Conservation (phyloP, 1,139 yeast species). For the Magnusiomyces tetraspermus region DNA sequence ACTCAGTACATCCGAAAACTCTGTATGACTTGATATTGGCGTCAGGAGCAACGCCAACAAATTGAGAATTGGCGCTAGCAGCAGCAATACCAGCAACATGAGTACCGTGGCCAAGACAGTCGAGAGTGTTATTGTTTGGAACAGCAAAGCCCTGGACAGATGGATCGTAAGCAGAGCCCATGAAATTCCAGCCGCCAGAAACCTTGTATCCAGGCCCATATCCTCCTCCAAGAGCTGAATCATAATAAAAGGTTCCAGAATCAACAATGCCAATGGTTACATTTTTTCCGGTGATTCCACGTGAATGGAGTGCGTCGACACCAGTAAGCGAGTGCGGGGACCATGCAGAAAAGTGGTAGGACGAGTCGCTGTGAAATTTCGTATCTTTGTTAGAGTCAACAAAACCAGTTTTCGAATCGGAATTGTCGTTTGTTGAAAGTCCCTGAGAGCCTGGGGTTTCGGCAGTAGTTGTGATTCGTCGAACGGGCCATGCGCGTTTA, state of each 20-base stretch:
- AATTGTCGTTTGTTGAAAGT: neutral
- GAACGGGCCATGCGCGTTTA: slow-evolving; percentile 8
- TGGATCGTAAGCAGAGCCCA: slow-evolving; percentile 9
- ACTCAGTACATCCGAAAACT: slow-evolving; percentile 19
- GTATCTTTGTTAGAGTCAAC: neutral
- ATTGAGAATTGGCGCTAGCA: slow-evolving; percentile 12
- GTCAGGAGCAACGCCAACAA: slow-evolving; percentile 21
- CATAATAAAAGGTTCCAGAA: slow-evolving; percentile 18
- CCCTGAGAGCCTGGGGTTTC: neutral
- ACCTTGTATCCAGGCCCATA: slow-evolving; percentile 18
- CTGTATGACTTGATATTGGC: slow-evolving; percentile 18
- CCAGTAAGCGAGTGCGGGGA: slow-evolving; percentile 19
- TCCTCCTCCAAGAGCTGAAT: slow-evolving; percentile 20
- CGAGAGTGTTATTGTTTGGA: slow-evolving; percentile 16
- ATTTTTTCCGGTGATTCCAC: slow-evolving; percentile 16
- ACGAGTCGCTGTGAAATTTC: neutral
- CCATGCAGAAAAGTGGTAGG: slow-evolving; percentile 10
- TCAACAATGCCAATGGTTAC: slow-evolving; percentile 17
- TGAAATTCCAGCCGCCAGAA: slow-evolving; percentile 17
- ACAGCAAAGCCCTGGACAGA: slow-evolving; percentile 4
- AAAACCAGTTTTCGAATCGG: neutral
- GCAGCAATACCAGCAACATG: slow-evolving; percentile 20
- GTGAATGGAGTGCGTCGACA: slow-evolving; percentile 17
- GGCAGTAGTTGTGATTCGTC: neutral
- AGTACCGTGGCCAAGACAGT: slow-evolving; percentile 22